Conservation (phyloP, 768 basidiomycete genomes). For the Kwoniella newhampshirensis region DNA sequence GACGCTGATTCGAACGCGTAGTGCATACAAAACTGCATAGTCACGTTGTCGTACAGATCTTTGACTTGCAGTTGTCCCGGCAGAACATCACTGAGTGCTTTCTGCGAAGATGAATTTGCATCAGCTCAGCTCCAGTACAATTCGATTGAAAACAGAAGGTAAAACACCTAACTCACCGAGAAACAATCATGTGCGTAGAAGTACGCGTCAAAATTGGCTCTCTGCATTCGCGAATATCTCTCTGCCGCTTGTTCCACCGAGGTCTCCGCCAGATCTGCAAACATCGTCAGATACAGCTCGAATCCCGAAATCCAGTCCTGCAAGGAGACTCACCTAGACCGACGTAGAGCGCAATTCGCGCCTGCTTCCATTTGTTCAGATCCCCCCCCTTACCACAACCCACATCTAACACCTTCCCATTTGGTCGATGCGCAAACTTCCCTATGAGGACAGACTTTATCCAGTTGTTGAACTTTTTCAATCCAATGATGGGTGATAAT, state of each 20-base stretch:
- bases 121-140: not conserved
- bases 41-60: constrained; percentile 85
- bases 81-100: constrained; percentile 70
- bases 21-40: constrained; percentile 99
- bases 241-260: constrained; percentile 84
- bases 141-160: not conserved
- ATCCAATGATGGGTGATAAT: constrained; percentile 90
- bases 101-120: constrained; percentile 40
- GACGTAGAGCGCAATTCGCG: constrained; percentile 72
- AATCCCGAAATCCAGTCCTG: not conserved
- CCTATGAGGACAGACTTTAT: constrained; percentile 95
- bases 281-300: not conserved
- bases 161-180: constrained; percentile 53
- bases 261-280: constrained; percentile 78
- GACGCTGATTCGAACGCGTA: constrained; percentile 92
- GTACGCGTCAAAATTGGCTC: constrained; percentile 67
- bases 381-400: constrained; percentile 99
- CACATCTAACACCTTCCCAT: constrained; percentile 86
- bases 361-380: constrained; percentile 90
- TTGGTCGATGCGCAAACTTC: constrained; percentile 73
- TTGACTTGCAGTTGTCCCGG: constrained; percentile 60
- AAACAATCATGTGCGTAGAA: constrained; percentile 92
- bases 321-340: constrained; percentile 66
- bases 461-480: constrained; percentile 99
- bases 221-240: constrained; percentile 62